These are phyloP conservation scores for Xerophyta viscosa DNA, from an alignment of 106 monocot genomes.

Conservation along the genomic window DNA sequence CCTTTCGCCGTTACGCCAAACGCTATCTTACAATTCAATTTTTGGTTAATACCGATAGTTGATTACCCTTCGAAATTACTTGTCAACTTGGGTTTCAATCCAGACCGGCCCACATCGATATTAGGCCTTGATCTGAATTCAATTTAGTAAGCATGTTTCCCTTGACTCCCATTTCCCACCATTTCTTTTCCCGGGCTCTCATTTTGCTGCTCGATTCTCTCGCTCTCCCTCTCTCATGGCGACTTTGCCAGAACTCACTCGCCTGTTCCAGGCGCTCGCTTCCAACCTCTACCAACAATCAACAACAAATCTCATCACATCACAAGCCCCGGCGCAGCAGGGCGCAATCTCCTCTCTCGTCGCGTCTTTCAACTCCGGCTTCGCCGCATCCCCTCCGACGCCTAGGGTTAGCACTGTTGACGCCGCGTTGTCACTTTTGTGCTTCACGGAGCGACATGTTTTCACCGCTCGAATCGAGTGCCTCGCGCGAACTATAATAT, in stretches of 20 bases:
- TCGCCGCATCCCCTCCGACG: background rate
- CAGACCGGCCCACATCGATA: no score
- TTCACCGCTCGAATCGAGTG: conserved; percentile 29
- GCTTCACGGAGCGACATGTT: conserved; percentile 58
- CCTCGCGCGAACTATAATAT: conserved; percentile 31
- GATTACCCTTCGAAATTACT: no score
- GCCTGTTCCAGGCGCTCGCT: conserved; percentile 34
- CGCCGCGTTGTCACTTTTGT: conserved; percentile 71
- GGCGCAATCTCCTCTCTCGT: conserved; percentile 38
- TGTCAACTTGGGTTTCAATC: no score
- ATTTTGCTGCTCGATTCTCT: background rate
- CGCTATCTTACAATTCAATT: no score
- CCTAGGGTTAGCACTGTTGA: conserved; percentile 58
- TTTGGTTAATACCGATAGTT: no score
- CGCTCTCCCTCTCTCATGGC: background rate
- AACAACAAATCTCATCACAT: background rate
- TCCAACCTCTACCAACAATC: conserved; percentile 7
- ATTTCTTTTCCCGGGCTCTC: background rate
- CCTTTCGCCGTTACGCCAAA: no score
- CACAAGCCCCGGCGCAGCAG: conserved; percentile 2
- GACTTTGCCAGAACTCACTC: conserved; percentile 13
- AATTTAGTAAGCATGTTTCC: no score
- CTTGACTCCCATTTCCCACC: no score
- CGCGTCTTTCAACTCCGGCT: conserved; percentile 38
- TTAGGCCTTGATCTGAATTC: no score